phyloP scores from a whole-genome alignment of 2,329 filamentous ascomycete genomes.

The Pseudogymnoascus destructans region DNA sequence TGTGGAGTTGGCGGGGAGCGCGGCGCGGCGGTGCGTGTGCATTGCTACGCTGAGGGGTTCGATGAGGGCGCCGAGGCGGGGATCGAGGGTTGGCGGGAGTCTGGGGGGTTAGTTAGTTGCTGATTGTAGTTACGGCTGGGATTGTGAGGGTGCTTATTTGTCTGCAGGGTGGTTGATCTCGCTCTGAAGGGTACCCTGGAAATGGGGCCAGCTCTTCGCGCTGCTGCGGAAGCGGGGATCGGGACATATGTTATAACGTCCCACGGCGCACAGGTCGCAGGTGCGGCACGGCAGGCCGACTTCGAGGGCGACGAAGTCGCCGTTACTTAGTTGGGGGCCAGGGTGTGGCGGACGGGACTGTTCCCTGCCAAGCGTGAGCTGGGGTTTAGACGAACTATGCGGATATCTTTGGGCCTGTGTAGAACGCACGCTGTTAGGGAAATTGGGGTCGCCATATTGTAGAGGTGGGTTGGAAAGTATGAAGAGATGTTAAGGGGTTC shows the following conservation, averaged over 20 bases:
- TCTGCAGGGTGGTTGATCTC: slow-evolving; percentile 77
- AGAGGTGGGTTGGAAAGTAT: not conserved
- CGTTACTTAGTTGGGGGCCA: slow-evolving; percentile 46
- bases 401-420: not conserved
- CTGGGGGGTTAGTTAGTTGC: not conserved
- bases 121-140: not conserved
- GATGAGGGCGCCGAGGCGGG: slow-evolving; percentile 81
- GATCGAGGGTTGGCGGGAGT: slow-evolving; percentile 59
- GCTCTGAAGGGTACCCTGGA: slow-evolving; percentile 77
- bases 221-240: slow-evolving; percentile 88
- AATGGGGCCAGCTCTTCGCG: slow-evolving; percentile 44
- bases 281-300: slow-evolving; percentile 76
- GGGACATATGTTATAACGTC: slow-evolving; percentile 80
- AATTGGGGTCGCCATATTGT: not conserved
- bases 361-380: slow-evolving; percentile 24
- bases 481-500: not conserved
- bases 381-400: slow-evolving; percentile 17
- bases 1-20: slow-evolving; percentile 57
- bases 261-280: slow-evolving; percentile 65
- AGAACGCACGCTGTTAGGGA: not conserved
- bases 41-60: slow-evolving; percentile 82
- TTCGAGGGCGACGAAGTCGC: slow-evolving; percentile 85
- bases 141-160: slow-evolving; percentile 44
- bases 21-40: slow-evolving; percentile 66
- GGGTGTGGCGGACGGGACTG: slow-evolving; percentile 31